Conservation (phyloP, 768 basidiomycete species). For the Hericium alpestre region DNA sequence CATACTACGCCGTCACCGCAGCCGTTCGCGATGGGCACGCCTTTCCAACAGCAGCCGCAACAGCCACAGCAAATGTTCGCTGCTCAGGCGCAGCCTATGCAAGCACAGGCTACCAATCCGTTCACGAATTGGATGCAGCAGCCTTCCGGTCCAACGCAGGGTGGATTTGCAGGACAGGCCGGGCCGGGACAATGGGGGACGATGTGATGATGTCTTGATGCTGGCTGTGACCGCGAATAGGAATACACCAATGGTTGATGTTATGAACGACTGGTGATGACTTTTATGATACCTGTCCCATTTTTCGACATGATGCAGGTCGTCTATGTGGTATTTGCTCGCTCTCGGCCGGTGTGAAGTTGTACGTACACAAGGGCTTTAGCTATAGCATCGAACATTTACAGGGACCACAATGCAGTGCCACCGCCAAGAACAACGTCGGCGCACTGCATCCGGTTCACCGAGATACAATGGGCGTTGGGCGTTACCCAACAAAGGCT, state of each 20-base stretch:
- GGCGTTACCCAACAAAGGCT: no score
- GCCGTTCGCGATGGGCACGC: slow-evolving; percentile 6
- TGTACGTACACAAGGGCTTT: background rate
- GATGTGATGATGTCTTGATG: background rate
- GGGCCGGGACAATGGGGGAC: background rate
- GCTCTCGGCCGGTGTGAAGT: background rate
- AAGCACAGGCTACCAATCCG: slow-evolving; percentile 9
- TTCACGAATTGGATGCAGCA: slow-evolving; percentile 19
- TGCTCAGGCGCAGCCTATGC: slow-evolving; percentile 8
- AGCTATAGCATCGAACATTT: no score
- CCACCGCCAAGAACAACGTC: no score
- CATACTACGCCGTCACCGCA: slow-evolving; percentile 8
- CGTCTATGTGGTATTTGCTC: background rate
- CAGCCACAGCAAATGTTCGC: slow-evolving; percentile 14
- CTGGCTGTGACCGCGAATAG: no score
- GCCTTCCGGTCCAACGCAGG: background rate
- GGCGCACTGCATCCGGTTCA: no score
- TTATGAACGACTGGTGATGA: background rate
- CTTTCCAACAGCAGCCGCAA: slow-evolving; percentile 17
- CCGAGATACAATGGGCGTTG: no score
- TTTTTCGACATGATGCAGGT: background rate
- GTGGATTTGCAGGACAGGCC: background rate
- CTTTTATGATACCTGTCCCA: background rate
- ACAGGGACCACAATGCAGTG: no score
- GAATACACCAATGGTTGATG: background rate